Evolutionary conservation across 306 rosid genomes (phyloP).

Genomic region (Citrullus amarus): DNA sequence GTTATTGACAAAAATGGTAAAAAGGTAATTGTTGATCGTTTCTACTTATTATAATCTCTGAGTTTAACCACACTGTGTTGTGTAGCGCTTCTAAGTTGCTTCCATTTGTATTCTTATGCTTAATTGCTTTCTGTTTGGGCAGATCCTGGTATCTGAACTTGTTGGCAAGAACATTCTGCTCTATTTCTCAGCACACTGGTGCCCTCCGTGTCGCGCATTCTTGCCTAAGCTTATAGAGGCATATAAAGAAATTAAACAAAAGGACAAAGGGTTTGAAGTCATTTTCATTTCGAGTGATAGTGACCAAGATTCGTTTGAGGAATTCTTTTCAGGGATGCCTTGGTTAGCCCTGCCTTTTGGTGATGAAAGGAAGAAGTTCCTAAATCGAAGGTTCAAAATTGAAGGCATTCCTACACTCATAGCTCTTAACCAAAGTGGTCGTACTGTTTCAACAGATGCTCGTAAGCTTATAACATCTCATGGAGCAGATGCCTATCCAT

Average conservation of each 20-base stretch:
- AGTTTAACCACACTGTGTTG: background rate
- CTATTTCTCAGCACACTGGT: constrained; percentile 86
- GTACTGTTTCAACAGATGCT: constrained; percentile 47
- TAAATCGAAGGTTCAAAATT: constrained; percentile 44
- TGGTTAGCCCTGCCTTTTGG: constrained; percentile 79
- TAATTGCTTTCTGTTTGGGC: background rate
- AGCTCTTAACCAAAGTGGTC: constrained; percentile 54
- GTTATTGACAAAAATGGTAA: constrained; percentile 35
- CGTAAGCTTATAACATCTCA: constrained; percentile 22
- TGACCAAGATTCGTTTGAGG: constrained; percentile 52
- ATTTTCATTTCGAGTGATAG: constrained; percentile 64
- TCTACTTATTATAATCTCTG: background rate
- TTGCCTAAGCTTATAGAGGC: constrained; percentile 53
- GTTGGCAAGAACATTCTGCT: constrained; percentile 59
- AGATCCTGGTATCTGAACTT: constrained; percentile 57
- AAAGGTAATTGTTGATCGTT: constrained; percentile 29
- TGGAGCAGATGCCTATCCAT: constrained; percentile 66
- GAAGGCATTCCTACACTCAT: constrained; percentile 49
- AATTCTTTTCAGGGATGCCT: constrained; percentile 58
- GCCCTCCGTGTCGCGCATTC: constrained; percentile 70
- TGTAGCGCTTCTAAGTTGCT: background rate
- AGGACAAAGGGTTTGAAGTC: constrained; percentile 46
- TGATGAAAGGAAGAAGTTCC: constrained; percentile 46
- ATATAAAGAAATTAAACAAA: constrained; percentile 50
- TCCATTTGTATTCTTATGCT: background rate